Evolutionary conservation across 768 basidiomycete genomes (phyloP), one percentile per base, ranked within the genome.

Genomic region (Lactifluus volemus): DNA sequence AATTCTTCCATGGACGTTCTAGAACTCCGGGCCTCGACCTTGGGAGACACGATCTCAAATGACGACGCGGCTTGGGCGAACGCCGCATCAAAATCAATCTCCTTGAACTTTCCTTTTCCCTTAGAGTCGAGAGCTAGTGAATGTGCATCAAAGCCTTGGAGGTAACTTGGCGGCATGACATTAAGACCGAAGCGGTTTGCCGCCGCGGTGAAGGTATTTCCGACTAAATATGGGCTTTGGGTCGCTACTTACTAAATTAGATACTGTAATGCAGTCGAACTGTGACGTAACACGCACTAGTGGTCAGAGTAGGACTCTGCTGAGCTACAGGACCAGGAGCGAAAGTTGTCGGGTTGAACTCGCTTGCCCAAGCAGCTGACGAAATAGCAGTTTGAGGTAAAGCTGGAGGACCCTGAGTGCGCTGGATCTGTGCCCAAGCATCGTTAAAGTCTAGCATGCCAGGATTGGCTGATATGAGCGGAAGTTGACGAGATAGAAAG

Each of bases 71-170:
- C 76, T 66, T 87, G 81, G 11, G 84, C 85, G 72, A 92, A 92
- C 10, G 89, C 90, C n/a, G 86, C 86, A 65, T 92, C 90, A 59
- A 92, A 90, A 71, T 90, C 90, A 4, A 81, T 82, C 55, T 91
- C 87, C 58, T 81, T 78, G 17, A 77, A 82, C 70, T 92, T 94
- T 2, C 88, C 90, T 70, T 96, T 98, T 14, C 84, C 88, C 67
- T 85, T 83, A 5, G 25, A 63, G 63, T 55, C 67, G 48, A 61
- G 41, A 29, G 54, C 38, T 14, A n/a, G 44, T 41, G 49, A 15
- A 21, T 29, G 48, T n/a, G 12, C 60, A 64, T 68, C 57, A 60
- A 65, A 60, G 56, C 65, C 65, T 50, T 64, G 64, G 38, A n/a
- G 49, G 63, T 62, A 67, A 42, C 29, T 44, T 58, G 49, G 64